Conservation (phyloP, 345 rosid genomes). For the Eucalyptus cloeziana region DNA sequence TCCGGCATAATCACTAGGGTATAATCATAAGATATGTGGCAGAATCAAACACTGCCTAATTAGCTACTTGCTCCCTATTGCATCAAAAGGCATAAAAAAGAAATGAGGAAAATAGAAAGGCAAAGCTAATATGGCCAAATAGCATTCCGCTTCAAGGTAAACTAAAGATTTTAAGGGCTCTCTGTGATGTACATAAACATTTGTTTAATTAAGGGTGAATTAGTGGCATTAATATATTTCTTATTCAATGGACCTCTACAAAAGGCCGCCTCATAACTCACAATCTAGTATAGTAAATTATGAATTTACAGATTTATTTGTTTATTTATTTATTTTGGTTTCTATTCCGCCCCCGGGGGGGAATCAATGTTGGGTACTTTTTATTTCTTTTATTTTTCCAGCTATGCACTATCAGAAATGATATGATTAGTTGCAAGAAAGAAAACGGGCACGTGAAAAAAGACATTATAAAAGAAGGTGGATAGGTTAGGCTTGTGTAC, state of each 20-base stretch:
- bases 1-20: neutral
- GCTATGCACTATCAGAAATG: neutral
- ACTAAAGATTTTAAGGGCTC: neutral
- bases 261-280: neutral
- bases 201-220: neutral
- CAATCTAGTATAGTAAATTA: neutral
- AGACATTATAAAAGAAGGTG: neutral
- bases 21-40: neutral
- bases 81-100: neutral
- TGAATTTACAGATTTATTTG: neutral
- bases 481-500: neutral
- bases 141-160: neutral
- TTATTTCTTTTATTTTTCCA: neutral
- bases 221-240: neutral
- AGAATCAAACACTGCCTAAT: neutral
- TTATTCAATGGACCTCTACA: neutral
- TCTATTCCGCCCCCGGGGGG: neutral
- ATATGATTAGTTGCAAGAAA: neutral
- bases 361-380: neutral
- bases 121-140: neutral
- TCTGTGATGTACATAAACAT: neutral
- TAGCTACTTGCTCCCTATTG: neutral
- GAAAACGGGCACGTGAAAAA: neutral
- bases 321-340: neutral
- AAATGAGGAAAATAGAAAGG: neutral